Evolutionary conservation across 78 protist genomes (phyloP).

Genomic region (Pelomyxa schiedti): DNA sequence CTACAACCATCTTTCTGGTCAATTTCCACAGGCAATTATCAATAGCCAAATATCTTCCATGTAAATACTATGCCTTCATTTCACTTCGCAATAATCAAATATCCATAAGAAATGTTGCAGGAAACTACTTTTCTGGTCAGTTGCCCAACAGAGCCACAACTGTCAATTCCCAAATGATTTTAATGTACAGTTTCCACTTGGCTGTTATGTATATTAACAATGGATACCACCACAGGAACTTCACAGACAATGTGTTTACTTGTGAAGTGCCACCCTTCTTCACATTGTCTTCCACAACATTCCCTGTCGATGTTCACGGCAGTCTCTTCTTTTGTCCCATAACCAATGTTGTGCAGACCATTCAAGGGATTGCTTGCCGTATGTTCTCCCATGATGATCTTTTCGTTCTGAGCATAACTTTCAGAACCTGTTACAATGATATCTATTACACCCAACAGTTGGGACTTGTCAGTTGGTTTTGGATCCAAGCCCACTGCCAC

Average conservation of each 20-base stretch:
- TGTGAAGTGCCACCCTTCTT: neutral
- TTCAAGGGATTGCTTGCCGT: neutral
- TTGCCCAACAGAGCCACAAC: neutral
- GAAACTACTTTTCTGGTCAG: neutral
- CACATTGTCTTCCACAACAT: neutral
- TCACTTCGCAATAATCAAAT: no score
- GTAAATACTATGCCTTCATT: no score
- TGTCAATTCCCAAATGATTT: neutral
- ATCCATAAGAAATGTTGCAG: no score
- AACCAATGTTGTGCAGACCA: neutral
- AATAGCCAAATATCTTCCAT: no score
- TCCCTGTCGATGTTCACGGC: neutral
- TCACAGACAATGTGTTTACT: neutral
- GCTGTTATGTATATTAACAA: no score
- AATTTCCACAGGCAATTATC: no score
- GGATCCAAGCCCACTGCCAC: no score
- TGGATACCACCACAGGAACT: neutral
- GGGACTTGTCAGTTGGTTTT: no score
- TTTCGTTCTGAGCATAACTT: neutral
- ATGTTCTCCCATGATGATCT: neutral
- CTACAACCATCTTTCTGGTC: no score
- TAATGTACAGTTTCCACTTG: no score
- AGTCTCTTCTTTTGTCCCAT: neutral
- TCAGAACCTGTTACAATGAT: no score
- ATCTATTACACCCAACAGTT: no score